Base-by-base conservation (phyloP, 495 filamentous ascomycete species). In the Beverwykella pulmonaria region DNA sequence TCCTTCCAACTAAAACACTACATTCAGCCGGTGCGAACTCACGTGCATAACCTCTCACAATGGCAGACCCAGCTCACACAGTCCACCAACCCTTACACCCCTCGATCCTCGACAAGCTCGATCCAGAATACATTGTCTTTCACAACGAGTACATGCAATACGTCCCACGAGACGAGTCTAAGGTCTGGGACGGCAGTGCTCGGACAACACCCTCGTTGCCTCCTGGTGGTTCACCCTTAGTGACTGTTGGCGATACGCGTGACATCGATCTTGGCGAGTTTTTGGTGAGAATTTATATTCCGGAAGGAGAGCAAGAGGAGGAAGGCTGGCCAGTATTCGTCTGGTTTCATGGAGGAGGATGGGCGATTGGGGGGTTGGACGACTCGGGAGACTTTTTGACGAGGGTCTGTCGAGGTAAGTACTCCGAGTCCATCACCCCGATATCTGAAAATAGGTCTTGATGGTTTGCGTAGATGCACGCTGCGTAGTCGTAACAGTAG, bases 311-410 rank as follows among this genome's bases (percentile, higher is more conserved):
- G 0, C 2, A 29, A 15, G 44, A 61, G 9, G 36, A 12, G 19
- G 36, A 59, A 0, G 58, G 59, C 0, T 75, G 68, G 65, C 73
- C 73, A 1, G 46, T 30, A 2, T 50, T 75, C 9, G 36, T 75
- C 0, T 73, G 68, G 71, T 71, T 69, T 50, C 71, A 75, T 59
- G 73, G 73, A 46, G 73, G 73, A 26, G 73, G 73, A 30, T 74
- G 70, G 63, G 64, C 64, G 34, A 62, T 68, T 39, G 73, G 70
- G 0, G 62, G 63, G 8, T 27, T 71, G 7, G 47, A 53, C 7
- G 66, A 41, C 20, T 34, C 29, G 27, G 30, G 30, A 17, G 53
- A 34, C 41, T 34, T 63, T 67, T 53, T 57, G 65, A 73, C 36
- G 15, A 63, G 55, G 36, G 57, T 56, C 5, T 65, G 63, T 44